A percentile compares a stretch with the other conserved stretches of the same genome.
These are phyloP conservation scores for Knoxia roxburghii DNA, from an alignment of 257 asterid species.

Conservation along the genomic window DNA sequence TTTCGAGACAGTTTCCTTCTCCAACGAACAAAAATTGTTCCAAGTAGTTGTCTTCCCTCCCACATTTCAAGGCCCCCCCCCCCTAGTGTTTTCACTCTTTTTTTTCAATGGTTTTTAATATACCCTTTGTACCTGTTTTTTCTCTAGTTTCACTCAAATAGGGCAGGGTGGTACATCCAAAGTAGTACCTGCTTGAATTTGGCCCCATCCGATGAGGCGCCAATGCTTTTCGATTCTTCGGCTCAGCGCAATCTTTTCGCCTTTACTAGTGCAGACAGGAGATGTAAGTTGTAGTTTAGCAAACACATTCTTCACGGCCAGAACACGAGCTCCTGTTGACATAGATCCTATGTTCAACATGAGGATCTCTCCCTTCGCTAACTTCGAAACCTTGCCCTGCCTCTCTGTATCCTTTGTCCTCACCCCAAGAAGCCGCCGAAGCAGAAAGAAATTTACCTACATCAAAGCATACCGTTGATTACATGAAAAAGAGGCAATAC, in stretches of 20 bases:
- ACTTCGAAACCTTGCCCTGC: slow-evolving; percentile 86
- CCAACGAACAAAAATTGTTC: slow-evolving; percentile 54
- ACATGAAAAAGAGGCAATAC: background rate
- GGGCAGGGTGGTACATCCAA: slow-evolving; percentile 90
- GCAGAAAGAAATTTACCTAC: slow-evolving; percentile 90
- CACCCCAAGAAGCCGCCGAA: slow-evolving; percentile 80
- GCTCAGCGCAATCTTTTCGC: slow-evolving; percentile 88
- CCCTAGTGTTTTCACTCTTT: background rate
- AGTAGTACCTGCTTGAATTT: slow-evolving; percentile 86
- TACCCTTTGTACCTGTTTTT: background rate
- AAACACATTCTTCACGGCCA: slow-evolving; percentile 80
- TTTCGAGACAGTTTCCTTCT: slow-evolving; percentile 39
- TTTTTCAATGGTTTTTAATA: background rate
- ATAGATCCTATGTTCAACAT: slow-evolving; percentile 97
- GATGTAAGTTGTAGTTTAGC: slow-evolving; percentile 91
- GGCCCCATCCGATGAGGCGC: slow-evolving; percentile 99
- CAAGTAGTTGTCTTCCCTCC: slow-evolving; percentile 44
- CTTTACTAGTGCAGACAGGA: slow-evolving; percentile 95
- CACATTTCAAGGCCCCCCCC: slow-evolving; percentile 47
- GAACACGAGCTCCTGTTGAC: slow-evolving; percentile 95
- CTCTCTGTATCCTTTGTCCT: slow-evolving; percentile 91
- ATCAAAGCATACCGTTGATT: background rate
- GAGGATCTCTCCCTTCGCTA: slow-evolving; percentile 82
- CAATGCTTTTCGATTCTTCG: slow-evolving; percentile 97
- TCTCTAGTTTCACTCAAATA: slow-evolving; percentile 29